Percentiles rank a stretch among this genome's conserved stretches.
phyloP scores from a whole-genome alignment of 345 rosid genomes.

The Theobroma cacao region DNA sequence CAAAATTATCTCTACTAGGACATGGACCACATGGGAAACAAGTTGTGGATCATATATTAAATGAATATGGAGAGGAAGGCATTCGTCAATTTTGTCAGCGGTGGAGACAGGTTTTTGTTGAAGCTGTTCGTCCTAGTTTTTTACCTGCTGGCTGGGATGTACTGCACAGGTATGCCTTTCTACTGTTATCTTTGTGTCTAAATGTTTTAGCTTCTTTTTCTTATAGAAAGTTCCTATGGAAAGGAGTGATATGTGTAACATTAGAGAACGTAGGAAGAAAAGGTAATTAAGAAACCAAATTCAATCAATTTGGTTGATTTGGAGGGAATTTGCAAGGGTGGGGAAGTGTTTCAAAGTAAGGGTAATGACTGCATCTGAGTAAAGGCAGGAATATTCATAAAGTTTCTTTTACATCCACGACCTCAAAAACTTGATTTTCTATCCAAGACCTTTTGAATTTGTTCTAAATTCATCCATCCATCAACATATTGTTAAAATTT shows the following conservation, averaged over 20 bases:
- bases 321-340: neutral
- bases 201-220: neutral
- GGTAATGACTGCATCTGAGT: neutral
- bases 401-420: too few species aligned
- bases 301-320: neutral
- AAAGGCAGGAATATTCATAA: neutral
- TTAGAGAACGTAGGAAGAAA: neutral
- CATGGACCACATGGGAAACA: slow-evolving; percentile 97
- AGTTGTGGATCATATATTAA: slow-evolving; percentile 68
- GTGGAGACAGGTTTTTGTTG: slow-evolving; percentile 93
- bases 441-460: too few species aligned
- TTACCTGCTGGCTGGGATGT: slow-evolving; percentile 92
- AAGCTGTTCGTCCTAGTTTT: slow-evolving; percentile 73
- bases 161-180: slow-evolving; percentile 62
- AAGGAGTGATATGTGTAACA: neutral
- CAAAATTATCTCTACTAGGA: slow-evolving; percentile 78
- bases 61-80: slow-evolving; percentile 72
- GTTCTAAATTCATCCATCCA: too few species aligned
- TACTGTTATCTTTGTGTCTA: neutral
- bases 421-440: too few species aligned
- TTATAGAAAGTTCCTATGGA: neutral
- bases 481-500: too few species aligned
- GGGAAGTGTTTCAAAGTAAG: neutral
- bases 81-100: slow-evolving; percentile 73
- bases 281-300: neutral